Conservation (phyloP, 1,284 basidiomycete species). For the Amylostereum areolatum region DNA sequence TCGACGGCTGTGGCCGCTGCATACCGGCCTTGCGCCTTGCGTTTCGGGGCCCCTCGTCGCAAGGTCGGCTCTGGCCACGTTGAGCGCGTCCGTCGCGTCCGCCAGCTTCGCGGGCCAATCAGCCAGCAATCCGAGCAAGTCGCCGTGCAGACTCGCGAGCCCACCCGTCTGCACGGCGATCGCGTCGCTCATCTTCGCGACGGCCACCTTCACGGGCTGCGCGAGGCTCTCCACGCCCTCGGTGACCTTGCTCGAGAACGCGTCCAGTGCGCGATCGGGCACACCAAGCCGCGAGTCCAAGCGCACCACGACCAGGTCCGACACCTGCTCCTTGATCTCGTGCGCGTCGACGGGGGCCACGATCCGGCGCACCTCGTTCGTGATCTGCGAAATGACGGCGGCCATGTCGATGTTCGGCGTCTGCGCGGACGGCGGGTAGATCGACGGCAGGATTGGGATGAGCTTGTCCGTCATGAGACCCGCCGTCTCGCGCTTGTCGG, state of each 20-base stretch:
- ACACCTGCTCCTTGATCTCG: slow-evolving; percentile 80
- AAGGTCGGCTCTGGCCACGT: slow-evolving; percentile 28
- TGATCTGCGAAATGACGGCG: slow-evolving; percentile 60
- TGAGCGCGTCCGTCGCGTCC: slow-evolving; percentile 35
- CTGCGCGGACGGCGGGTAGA: slow-evolving; percentile 44
- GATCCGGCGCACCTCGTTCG: slow-evolving; percentile 67
- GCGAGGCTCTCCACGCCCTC: slow-evolving; percentile 47
- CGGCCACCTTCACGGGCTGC: slow-evolving; percentile 37
- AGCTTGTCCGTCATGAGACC: slow-evolving; percentile 72
- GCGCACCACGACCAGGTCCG: slow-evolving; percentile 77
- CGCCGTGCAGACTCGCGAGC: slow-evolving; percentile 19
- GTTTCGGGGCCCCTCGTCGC: slow-evolving; percentile 18
- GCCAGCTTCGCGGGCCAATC: slow-evolving; percentile 37
- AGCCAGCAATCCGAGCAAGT: slow-evolving; percentile 31
- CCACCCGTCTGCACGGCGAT: slow-evolving; percentile 33
- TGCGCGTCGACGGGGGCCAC: slow-evolving; percentile 74
- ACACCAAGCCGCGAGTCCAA: slow-evolving; percentile 73
- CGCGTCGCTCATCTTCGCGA: slow-evolving; percentile 43
- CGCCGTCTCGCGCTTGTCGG: slow-evolving; percentile 81
- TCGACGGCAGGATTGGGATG: slow-evolving; percentile 62
- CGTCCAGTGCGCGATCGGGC: slow-evolving; percentile 62
- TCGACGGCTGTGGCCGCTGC: slow-evolving; percentile 12
- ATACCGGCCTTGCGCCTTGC: too few species aligned
- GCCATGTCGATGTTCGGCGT: slow-evolving; percentile 52
- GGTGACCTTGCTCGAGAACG: slow-evolving; percentile 46